Conservation (phyloP, 2,329 filamentous ascomycete species). For the Calonectria montana region DNA sequence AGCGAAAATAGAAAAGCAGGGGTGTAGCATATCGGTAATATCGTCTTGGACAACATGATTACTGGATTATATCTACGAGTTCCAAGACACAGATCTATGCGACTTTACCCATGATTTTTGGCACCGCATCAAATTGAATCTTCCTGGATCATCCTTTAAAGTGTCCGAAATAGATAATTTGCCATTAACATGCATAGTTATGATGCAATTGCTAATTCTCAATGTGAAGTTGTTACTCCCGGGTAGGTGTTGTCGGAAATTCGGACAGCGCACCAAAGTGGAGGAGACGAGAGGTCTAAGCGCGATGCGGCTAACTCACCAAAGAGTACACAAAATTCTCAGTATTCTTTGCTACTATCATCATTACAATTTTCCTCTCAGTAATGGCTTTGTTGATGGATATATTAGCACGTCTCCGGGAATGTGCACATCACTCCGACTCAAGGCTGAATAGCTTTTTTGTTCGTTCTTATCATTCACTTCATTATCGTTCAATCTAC, state of each 20-base stretch:
- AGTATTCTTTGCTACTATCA: not conserved
- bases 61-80: too few relatives aligned
- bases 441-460: not conserved
- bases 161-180: too few relatives aligned
- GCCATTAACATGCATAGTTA: too few relatives aligned
- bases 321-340: not conserved
- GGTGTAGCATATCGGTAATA: too few relatives aligned
- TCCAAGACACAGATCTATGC: too few relatives aligned
- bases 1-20: too few relatives aligned
- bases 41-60: too few relatives aligned
- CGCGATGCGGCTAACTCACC: not conserved
- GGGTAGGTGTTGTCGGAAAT: not conserved
- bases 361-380: not conserved
- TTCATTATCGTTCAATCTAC: slow-evolving; percentile 11
- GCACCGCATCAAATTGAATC: too few relatives aligned
- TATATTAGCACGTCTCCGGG: not conserved
- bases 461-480: not conserved
- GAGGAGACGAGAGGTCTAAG: not conserved
- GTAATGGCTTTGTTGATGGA: not conserved
- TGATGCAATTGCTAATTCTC: not conserved
- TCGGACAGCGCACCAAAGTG: not conserved
- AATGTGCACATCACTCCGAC: not conserved
- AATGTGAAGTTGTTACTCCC: not conserved
- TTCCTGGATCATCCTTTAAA: too few relatives aligned
- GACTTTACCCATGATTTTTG: too few relatives aligned